Evolutionary conservation across 495 filamentous ascomycete species (phyloP), one percentile per base, ranked within the genome.

Genomic region (Hypoxylon perforatum): DNA sequence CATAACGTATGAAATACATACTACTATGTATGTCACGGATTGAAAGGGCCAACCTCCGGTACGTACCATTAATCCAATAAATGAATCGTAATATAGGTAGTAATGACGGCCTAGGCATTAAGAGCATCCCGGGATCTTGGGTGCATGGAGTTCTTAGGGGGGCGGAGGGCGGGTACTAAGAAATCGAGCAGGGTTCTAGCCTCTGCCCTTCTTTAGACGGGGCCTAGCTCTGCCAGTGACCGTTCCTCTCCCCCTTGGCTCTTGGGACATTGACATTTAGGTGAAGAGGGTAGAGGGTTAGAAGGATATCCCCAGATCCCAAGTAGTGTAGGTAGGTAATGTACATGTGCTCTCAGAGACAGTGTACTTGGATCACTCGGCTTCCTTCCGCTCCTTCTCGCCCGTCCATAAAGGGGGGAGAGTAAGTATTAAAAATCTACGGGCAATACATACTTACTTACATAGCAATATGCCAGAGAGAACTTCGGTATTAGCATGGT

Each of bases 91-190:
- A 69, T 69, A 69, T 69, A 69, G 66, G 66, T 61, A 15, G 57
- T 47, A 63, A 59, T 52, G 62, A 48, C 18, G 38, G 48, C 59
- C 52, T 36, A 58, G 52, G 47, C 57, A 45, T 48, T 53, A 65
- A 65, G 62, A 63, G 63, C 45, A 61, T 63, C 65, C 69, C 65
- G 69, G 66, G 65, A 74, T 72, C 65, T 70, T 74, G 69, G 72
- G 72, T 70, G 56, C 57, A 70, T 71, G 53, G 66, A 70, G 63
- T 56, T 59, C 33, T 56, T 44, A 46, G 67, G 62, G 67, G 62
- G 63, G 59, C 47, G 63, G 57, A 63, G 53, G 56, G 41, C 62
- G 71, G 68, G 63, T 71, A 48, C 61, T 62, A 51, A 61, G 41
- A 57, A 63, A 30, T 69, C 62, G 59, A 65, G 49, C 63, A 65